Percentiles rank a stretch among this genome's conserved stretches.
Conservation (phyloP, 2,329 filamentous ascomycete species). For the Nakataea oryzae region DNA sequence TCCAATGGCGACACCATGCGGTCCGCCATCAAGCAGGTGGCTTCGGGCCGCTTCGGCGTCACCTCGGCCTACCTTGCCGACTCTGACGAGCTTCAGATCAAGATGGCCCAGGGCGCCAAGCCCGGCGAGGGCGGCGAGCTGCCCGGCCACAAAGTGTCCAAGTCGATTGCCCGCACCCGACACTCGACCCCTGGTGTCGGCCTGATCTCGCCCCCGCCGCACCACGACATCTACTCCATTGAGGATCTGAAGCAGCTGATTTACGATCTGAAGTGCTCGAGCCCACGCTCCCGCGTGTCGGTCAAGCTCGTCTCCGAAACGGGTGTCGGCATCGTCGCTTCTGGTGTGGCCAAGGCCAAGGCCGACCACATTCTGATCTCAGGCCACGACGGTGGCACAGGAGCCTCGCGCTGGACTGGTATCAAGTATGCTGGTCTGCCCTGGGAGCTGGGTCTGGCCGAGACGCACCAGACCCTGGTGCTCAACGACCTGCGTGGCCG, state of each 20-base stretch:
- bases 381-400: constrained; percentile 92
- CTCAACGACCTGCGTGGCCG: constrained; percentile 91
- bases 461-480: constrained; percentile 93
- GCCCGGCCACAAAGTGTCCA: constrained; percentile 92
- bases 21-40: constrained; percentile 95
- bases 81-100: constrained; percentile 94
- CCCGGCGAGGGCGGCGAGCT: constrained; percentile 96
- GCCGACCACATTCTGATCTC: constrained; percentile 95
- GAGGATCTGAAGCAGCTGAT: constrained; percentile 97
- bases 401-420: constrained; percentile 94
- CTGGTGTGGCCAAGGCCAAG: constrained; percentile 95
- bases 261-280: constrained; percentile 94
- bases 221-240: constrained; percentile 98
- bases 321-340: constrained; percentile 93
- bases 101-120: constrained; percentile 98
- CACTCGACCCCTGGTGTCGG: constrained; percentile 95
- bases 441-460: constrained; percentile 92
- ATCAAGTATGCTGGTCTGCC: constrained; percentile 97
- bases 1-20: constrained; percentile 94
- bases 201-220: constrained; percentile 88
- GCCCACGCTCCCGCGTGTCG: constrained; percentile 82
- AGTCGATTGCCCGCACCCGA: constrained; percentile 84
- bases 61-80: constrained; percentile 92
- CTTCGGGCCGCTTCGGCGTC: constrained; percentile 90
- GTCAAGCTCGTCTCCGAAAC: constrained; percentile 98